phyloP scores from a whole-genome alignment of 805 yeast genomes.

The Candida sithepensis region DNA sequence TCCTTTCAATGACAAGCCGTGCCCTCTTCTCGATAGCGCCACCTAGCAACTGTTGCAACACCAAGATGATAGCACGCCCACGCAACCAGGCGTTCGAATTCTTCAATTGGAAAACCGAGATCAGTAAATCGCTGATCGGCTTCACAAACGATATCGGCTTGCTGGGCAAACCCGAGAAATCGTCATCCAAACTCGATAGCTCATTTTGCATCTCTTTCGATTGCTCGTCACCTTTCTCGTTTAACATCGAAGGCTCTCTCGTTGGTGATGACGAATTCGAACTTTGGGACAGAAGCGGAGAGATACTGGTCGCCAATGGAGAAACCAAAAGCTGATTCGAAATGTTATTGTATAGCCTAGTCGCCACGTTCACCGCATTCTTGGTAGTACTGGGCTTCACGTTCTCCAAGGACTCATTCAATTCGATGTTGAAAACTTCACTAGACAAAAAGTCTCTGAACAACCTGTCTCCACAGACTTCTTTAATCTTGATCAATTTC shows the following conservation, averaged over 20 bases:
- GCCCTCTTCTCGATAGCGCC: conserved; percentile 74
- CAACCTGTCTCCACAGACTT: conserved; percentile 68
- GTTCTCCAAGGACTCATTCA: conserved; percentile 10
- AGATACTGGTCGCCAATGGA: background rate
- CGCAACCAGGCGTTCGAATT: conserved; percentile 70
- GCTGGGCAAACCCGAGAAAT: conserved; percentile 10
- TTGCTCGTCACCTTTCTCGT: conserved; percentile 10
- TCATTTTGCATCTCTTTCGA: conserved; percentile 49
- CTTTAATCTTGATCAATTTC: conserved; percentile 53
- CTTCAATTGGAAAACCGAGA: conserved; percentile 62
- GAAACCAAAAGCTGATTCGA: conserved; percentile 23
- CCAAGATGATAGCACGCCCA: conserved; percentile 77
- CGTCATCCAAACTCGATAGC: conserved; percentile 48
- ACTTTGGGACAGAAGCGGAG: background rate
- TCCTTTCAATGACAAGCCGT: conserved; percentile 38
- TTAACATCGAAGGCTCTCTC: background rate
- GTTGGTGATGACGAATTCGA: background rate
- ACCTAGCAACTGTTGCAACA: conserved; percentile 82
- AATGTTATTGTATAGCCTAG: conserved; percentile 30
- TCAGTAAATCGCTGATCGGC: conserved; percentile 76
- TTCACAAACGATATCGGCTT: conserved; percentile 55
- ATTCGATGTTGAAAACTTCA: conserved; percentile 46
- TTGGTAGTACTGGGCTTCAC: conserved; percentile 11
- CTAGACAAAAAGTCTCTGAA: conserved; percentile 77
- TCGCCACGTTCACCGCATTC: conserved; percentile 24